These are phyloP conservation scores for Corrigiola litoralis DNA, from an alignment of 179 eudicot genomes.

Conservation along the genomic window DNA sequence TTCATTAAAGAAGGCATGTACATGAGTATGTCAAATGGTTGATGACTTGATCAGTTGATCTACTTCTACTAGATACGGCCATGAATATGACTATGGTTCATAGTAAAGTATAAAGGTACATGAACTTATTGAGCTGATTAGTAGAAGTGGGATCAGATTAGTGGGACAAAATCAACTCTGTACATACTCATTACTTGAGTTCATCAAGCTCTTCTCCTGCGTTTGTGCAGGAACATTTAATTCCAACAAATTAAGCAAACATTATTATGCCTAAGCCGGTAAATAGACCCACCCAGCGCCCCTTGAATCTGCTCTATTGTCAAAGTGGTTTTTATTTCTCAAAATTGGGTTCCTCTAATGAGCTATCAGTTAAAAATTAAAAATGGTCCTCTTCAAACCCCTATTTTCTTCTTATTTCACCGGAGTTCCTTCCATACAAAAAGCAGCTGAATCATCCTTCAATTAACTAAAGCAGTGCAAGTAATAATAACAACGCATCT, in stretches of 20 bases:
- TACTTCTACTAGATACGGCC: no score
- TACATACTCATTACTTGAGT: no score
- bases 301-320: neutral
- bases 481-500: neutral
- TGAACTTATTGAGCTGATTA: no score
- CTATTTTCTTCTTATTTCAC: neutral
- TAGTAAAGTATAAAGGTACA: no score
- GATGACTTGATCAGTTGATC: no score
- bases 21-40: no score
- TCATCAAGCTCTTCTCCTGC: neutral
- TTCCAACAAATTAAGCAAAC: neutral
- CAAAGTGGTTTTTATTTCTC: neutral
- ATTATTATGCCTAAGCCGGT: neutral
- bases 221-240: neutral
- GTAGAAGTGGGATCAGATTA: no score
- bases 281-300: neutral
- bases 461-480: neutral
- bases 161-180: no score
- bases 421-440: neutral
- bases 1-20: neutral
- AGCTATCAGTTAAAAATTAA: neutral
- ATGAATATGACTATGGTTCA: no score
- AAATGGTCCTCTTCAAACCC: neutral
- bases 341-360: neutral
- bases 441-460: constrained; percentile 1